These are phyloP conservation scores for Bipolaris bicolor DNA, from an alignment of 2,329 filamentous ascomycete species.

Conservation along the genomic window DNA sequence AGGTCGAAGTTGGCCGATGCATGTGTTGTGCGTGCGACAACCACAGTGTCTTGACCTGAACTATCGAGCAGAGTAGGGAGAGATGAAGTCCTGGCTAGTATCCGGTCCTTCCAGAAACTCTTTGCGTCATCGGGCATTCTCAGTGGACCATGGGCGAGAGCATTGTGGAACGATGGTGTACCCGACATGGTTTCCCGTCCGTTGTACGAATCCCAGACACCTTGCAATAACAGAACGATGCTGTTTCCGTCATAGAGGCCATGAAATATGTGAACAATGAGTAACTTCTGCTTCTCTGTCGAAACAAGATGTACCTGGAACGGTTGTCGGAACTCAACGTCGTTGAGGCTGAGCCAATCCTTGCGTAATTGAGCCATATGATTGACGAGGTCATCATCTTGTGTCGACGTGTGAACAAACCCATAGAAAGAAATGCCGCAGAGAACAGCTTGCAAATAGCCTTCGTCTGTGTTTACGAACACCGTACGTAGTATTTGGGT, in stretches of 20 bases:
- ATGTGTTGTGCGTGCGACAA: slow-evolving; percentile 44
- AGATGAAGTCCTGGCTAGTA: slow-evolving; percentile 49
- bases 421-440: slow-evolving; percentile 45
- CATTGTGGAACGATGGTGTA: slow-evolving; percentile 68
- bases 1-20: slow-evolving; percentile 55
- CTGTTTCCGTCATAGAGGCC: slow-evolving; percentile 86
- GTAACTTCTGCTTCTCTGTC: slow-evolving; percentile 37
- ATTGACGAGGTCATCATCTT: slow-evolving; percentile 27
- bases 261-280: slow-evolving; percentile 79
- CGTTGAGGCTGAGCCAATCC: slow-evolving; percentile 63
- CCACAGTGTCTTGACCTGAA: slow-evolving; percentile 26
- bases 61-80: slow-evolving; percentile 37
- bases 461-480: slow-evolving; percentile 76
- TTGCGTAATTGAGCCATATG: slow-evolving; percentile 47
- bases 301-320: slow-evolving; percentile 58
- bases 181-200: slow-evolving; percentile 29
- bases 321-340: slow-evolving; percentile 57
- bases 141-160: slow-evolving; percentile 73
- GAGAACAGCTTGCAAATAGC: slow-evolving; percentile 75
- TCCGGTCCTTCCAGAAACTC: slow-evolving; percentile 71
- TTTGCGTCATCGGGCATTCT: slow-evolving; percentile 54
- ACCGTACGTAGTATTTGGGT: slow-evolving; percentile 73
- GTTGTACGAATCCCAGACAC: slow-evolving; percentile 62
- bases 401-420: slow-evolving; percentile 23
- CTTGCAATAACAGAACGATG: slow-evolving; percentile 69